Percentiles rank a stretch among this genome's conserved stretches.
These are phyloP conservation scores for Leccinum variicolor DNA, from an alignment of 768 basidiomycete species.

Conservation along the genomic window DNA sequence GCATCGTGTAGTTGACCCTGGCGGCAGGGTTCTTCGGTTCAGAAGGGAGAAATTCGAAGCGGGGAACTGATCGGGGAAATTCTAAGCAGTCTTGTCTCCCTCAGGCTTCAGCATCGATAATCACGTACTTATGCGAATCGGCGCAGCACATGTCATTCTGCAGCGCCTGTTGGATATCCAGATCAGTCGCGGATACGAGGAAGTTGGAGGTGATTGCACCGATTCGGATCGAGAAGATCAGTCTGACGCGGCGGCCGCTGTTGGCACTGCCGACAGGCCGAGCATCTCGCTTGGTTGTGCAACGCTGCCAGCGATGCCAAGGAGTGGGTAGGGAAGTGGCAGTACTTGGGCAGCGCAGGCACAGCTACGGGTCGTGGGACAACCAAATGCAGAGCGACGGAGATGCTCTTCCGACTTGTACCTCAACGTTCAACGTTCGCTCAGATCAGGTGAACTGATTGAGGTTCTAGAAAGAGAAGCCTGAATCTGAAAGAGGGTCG, in stretches of 20 bases:
- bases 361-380: constrained; percentile 1
- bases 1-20: not conserved
- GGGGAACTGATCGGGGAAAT: not conserved
- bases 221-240: not conserved
- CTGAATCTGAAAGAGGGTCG: not conserved
- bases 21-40: not conserved
- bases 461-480: not conserved
- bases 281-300: not conserved
- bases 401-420: not conserved
- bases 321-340: not conserved
- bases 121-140: not conserved
- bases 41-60: not conserved
- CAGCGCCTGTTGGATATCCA: not conserved
- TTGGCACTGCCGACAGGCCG: too few relatives aligned
- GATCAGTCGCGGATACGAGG: not conserved
- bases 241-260: too few relatives aligned
- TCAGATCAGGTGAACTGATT: not conserved
- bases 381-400: not conserved
- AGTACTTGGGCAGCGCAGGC: not conserved
- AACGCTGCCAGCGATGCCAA: not conserved
- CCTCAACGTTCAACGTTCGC: not conserved
- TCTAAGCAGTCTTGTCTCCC: not conserved
- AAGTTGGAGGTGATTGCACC: not conserved
- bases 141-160: not conserved
- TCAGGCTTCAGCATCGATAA: constrained; percentile 1